Base-by-base conservation (phyloP, 768 basidiomycete genomes). In the Hypholoma sublateritium region DNA sequence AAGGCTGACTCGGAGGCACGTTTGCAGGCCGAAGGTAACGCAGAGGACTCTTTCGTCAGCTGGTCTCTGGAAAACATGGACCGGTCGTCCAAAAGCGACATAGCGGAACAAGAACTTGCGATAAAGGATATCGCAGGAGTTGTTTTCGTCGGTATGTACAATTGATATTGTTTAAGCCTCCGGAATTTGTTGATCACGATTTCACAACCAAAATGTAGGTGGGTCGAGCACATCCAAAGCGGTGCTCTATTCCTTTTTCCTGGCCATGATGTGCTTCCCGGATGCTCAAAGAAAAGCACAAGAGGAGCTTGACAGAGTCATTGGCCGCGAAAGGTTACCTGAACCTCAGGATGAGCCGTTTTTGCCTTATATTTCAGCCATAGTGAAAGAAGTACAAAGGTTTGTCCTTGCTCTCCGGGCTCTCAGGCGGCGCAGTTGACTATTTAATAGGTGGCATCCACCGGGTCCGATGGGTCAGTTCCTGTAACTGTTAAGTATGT, bases 221-320 rank as follows among this genome's bases (percentile, higher is more conserved):
- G 68, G 65, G 14, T 60, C 65, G 0, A 60, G 65, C 35, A 69
- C 68, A 9, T 65, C 63, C 9, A 60, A 59, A 24, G 62, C 69
- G 6, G 50, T 67, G 1, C 52, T 72, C 3, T 61, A 61, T 17
- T 67, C 65, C n/a, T 78, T 80, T 54, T 32, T 79, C 35, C 65
- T 81, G 4, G 76, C 73, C 1, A 76, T 80, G 71, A 58, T 72
- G 0, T 64, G 68, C 14, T 66, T 75, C 59, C 78, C 78, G 0
- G 73, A 75, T 3, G 71, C 72, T 0, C 74, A 75, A 62, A 54
- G 52, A 25, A 72, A 70, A 53, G 76, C 74, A 1, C 77, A 78
- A 45, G 65, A 67, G 56, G 78, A 78, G 56, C 59, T 80, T 12
- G 77, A 78, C 50, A 56, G 60, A 2, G 73, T 77, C 8, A 52